Conservation (phyloP, 345 rosid species). For the Populus simonii region DNA sequence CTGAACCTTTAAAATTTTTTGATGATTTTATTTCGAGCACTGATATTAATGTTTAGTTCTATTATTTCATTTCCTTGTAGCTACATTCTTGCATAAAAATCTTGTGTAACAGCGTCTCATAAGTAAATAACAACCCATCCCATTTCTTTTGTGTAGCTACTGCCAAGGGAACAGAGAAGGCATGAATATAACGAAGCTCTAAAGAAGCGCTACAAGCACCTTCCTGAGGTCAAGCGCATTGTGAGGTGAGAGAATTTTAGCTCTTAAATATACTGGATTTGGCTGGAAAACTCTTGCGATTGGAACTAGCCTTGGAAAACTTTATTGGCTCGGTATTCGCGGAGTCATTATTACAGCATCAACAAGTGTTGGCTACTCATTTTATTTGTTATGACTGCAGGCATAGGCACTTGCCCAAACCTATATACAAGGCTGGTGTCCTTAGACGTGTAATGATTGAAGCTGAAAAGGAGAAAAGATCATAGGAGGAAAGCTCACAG, state of each 20-base stretch:
- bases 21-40: neutral
- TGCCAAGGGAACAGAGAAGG: conserved; percentile 81
- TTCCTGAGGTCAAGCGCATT: conserved; percentile 85
- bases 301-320: neutral
- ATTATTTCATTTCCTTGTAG: neutral
- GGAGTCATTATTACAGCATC: neutral
- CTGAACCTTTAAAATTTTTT: neutral
- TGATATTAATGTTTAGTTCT: neutral
- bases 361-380: neutral
- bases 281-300: neutral
- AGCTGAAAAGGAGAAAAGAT: conserved; percentile 69
- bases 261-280: neutral
- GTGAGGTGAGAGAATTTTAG: conserved; percentile 46
- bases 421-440: conserved; percentile 64
- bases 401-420: conserved; percentile 86
- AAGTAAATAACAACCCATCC: conserved; percentile 1
- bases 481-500: conserved; percentile 86
- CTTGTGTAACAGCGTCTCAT: neutral
- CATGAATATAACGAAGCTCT: conserved; percentile 81
- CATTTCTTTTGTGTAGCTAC: conserved; percentile 45
- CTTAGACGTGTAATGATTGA: conserved; percentile 49
- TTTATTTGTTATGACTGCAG: conserved; percentile 39
- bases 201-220: conserved; percentile 83
- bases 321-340: too few species aligned
- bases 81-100: neutral